These are phyloP conservation scores for Kodamaea laetipori DNA, from an alignment of 805 yeast genomes.

Conservation along the genomic window DNA sequence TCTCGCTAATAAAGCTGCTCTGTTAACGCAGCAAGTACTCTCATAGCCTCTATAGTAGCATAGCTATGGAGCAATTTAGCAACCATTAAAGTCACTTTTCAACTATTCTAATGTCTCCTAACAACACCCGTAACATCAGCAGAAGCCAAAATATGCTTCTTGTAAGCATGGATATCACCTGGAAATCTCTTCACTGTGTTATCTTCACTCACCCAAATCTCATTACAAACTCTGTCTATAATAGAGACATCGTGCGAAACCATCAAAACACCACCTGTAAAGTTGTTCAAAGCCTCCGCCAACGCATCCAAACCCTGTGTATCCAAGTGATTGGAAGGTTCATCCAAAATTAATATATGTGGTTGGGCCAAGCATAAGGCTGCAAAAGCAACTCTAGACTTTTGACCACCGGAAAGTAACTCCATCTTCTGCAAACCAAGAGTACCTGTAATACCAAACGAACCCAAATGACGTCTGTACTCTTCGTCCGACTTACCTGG, in stretches of 20 bases:
- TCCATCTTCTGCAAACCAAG: conserved; percentile 90
- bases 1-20: no score
- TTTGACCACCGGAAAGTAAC: conserved; percentile 94
- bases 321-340: conserved; percentile 98
- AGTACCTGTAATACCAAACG: conserved; percentile 96
- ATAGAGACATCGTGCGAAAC: conserved; percentile 96
- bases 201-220: conserved; percentile 93
- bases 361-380: conserved; percentile 89
- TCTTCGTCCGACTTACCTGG: conserved; percentile 97
- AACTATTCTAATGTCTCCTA: conserved; percentile 72
- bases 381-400: conserved; percentile 97
- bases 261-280: conserved; percentile 96
- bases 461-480: conserved; percentile 93
- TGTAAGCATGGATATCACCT: conserved; percentile 87
- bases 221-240: conserved; percentile 85
- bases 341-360: conserved; percentile 89
- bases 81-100: no score
- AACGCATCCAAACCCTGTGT: conserved; percentile 96
- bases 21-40: no score
- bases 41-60: no score
- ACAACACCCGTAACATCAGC: conserved; percentile 91
- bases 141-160: conserved; percentile 75
- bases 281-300: conserved; percentile 81
- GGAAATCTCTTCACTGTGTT: conserved; percentile 76
- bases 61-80: no score